phyloP scores from a whole-genome alignment of 176 grass and related monocot genomes.

The Triticum dicoccoides region DNA sequence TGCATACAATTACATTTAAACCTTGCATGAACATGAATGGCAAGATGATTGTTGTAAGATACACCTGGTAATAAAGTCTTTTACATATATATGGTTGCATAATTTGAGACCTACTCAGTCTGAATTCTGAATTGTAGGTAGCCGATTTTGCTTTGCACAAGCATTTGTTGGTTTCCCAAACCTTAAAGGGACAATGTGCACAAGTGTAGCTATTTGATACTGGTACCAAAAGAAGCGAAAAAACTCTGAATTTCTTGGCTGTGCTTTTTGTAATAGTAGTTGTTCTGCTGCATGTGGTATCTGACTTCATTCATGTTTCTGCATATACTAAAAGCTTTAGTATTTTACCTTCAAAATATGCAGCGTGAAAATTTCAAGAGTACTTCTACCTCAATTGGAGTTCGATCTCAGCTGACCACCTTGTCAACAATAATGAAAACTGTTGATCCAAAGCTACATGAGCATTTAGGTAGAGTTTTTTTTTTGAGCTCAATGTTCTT shows the following conservation, averaged over 20 bases:
- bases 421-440: constrained; percentile 81
- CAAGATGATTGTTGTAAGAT: background rate
- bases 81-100: background rate
- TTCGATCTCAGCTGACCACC: constrained; percentile 73
- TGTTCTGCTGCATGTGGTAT: background rate
- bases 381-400: constrained; percentile 89
- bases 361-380: constrained; percentile 89
- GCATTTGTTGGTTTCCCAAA: background rate
- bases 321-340: constrained; percentile 9
- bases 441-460: constrained; percentile 87
- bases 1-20: background rate
- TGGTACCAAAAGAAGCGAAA: background rate
- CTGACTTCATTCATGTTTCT: constrained; percentile 22
- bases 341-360: constrained; percentile 39
- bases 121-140: background rate
- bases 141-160: background rate
- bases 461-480: constrained; percentile 75
- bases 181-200: background rate
- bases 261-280: background rate
- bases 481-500: constrained; percentile 19
- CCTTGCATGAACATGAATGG: background rate
- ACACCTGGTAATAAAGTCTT: background rate
- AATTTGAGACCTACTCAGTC: background rate
- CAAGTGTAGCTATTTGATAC: constrained; percentile 11
- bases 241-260: background rate